phyloP scores from a whole-genome alignment of 176 grass and related monocot species.

The Carex scoparia region DNA sequence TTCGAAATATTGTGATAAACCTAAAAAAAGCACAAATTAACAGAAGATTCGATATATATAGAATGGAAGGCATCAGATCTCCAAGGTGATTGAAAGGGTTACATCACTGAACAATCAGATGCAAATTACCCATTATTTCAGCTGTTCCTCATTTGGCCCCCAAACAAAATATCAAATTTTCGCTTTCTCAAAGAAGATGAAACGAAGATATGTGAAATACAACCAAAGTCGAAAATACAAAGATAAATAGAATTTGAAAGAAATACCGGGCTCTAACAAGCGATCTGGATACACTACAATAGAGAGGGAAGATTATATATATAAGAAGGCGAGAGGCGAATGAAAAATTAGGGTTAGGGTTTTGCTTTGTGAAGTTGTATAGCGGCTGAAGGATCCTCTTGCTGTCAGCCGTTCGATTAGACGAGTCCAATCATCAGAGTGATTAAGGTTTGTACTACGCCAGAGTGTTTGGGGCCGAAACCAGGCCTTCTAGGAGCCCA shows the following conservation, averaged over 20 bases:
- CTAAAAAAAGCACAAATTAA: not conserved
- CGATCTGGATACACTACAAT: not conserved
- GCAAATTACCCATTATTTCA: constrained; percentile 39
- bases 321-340: constrained; percentile 5
- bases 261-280: not conserved
- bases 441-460: not conserved
- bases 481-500: not conserved
- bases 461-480: not conserved
- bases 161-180: not conserved
- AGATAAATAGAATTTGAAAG: not conserved
- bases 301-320: not conserved
- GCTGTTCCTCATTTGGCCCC: constrained; percentile 24
- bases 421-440: not conserved
- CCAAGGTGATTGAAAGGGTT: constrained; percentile 36
- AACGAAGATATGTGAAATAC: not conserved
- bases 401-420: constrained; percentile 19
- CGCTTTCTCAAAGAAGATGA: not conserved
- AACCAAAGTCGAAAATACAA: not conserved
- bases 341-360: constrained; percentile 18
- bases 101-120: constrained; percentile 32
- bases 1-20: not conserved
- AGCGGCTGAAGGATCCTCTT: not conserved
- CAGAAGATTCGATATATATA: not conserved
- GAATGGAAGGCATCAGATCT: constrained; percentile 23
- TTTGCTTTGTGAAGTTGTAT: not conserved